Percentiles rank a stretch among this genome's conserved stretches.
phyloP scores from a whole-genome alignment of 2,329 filamentous ascomycete species.

The Cyphellophora attinorum region DNA sequence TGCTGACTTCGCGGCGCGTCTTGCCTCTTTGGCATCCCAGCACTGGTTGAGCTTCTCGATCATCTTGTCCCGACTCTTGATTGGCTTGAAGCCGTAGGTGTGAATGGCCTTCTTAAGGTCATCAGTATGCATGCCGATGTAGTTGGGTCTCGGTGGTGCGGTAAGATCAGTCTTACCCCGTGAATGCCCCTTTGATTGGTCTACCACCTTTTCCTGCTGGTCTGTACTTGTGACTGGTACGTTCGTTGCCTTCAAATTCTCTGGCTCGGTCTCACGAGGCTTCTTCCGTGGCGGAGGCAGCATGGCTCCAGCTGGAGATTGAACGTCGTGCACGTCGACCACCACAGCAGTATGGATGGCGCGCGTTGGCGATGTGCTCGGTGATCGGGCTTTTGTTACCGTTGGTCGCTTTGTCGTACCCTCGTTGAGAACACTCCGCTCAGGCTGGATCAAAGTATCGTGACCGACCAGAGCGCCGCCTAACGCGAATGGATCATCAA shows the following conservation, averaged over 20 bases:
- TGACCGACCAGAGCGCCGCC: conserved; percentile 16
- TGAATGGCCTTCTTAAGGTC: conserved; percentile 54
- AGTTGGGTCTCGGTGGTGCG: conserved; percentile 45
- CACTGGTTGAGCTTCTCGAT: conserved; percentile 61
- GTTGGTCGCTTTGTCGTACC: neutral
- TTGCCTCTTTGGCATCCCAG: conserved; percentile 49
- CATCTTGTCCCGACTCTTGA: conserved; percentile 60
- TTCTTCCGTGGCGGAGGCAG: too few relatives aligned
- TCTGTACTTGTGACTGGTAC: too few relatives aligned
- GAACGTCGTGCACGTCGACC: neutral
- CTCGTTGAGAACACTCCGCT: conserved; percentile 3
- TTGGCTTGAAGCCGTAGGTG: conserved; percentile 61
- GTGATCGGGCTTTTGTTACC: neutral
- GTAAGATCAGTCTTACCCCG: too few relatives aligned
- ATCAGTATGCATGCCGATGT: conserved; percentile 50
- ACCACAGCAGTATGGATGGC: neutral
- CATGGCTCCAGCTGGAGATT: too few relatives aligned
- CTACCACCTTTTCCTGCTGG: too few relatives aligned
- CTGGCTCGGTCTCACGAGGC: too few relatives aligned
- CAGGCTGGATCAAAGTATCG: conserved; percentile 11
- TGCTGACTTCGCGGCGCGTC: conserved; percentile 8
- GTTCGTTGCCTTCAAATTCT: too few relatives aligned
- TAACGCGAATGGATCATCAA: conserved; percentile 36
- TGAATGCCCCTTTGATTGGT: too few relatives aligned
- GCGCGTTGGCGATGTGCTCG: too few relatives aligned